Base-by-base conservation (phyloP, 1,284 basidiomycete genomes). In the Malassezia yamatoensis region DNA sequence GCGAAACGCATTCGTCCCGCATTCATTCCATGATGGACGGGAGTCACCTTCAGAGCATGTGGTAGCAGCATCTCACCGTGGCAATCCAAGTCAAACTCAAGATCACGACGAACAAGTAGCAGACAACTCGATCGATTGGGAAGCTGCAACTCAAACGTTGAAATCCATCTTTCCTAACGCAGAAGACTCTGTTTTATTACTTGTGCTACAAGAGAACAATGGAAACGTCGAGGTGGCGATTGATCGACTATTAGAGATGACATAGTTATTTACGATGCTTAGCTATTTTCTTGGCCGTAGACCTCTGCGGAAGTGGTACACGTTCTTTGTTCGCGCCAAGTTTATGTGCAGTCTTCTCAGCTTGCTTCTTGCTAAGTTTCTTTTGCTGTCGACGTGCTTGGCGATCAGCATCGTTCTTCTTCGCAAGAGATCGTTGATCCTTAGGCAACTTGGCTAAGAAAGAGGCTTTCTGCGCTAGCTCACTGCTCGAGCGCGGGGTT, bases 211-310 rank as follows among this genome's bases (percentile, higher is more conserved):
- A 29, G 66, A 64, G 16, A 64, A 64, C 42, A 56, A 61, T 33
- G 61, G 59, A 4, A 61, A 69, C 44, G 67, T 68, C 13, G 66
- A 69, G 58, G 54, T 57, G 15, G 65, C 67, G n/a, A 69, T 69
- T 36, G 67, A 69, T 45, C 61, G 66, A 10, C 41, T 69, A 35
- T 49, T 69, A 18, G 67, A 69, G 52, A 69, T 69, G 67, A 53
- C 55, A 32, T 57, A 51, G 40, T 42, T 42, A 50, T 40, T 50
- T 29, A 11, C 33, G 12, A 24, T 41, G 18, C 39, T 57, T 57
- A 15, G 39, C 33, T 32, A 51, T 46, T 35, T 51, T 51, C 45
- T 52, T 57, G 1, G 54, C 50, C 24, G 33, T 10, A 21, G 51
- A 47, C 8, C 45, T 45, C 55, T 52, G 44, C 40, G 55, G 55